phyloP scores from a whole-genome alignment of 1,284 basidiomycete genomes.

The Trichosporon inkin region DNA sequence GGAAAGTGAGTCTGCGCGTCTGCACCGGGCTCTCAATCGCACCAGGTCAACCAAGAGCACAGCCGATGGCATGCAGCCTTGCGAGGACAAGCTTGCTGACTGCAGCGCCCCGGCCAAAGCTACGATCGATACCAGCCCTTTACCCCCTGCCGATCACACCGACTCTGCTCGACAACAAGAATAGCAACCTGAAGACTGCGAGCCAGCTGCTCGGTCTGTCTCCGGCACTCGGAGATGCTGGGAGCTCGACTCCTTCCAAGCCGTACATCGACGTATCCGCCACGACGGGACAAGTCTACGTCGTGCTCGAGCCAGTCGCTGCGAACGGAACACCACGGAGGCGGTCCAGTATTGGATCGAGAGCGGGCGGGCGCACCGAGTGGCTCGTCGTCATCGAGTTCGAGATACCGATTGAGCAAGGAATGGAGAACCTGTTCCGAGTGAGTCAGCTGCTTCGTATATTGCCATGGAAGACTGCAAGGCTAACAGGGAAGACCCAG shows the following conservation, averaged over 20 bases:
- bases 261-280: conserved; percentile 37
- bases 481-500: conserved; percentile 7
- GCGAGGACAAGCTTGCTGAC: neutral
- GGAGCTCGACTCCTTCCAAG: conserved; percentile 7
- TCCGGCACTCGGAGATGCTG: conserved; percentile 15
- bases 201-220: conserved; percentile 29
- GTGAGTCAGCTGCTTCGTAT: conserved; percentile 14
- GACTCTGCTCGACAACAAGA: neutral
- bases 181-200: conserved; percentile 23
- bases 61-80: too few species aligned
- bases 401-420: conserved; percentile 29
- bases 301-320: conserved; percentile 25
- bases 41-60: too few species aligned
- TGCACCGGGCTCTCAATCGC: too few species aligned
- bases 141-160: conserved; percentile 31
- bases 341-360: neutral
- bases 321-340: neutral
- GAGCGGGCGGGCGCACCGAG: conserved; percentile 28
- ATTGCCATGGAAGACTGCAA: neutral
- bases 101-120: conserved; percentile 21
- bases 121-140: conserved; percentile 33
- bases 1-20: conserved; percentile 25
- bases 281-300: conserved; percentile 36
- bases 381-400: conserved; percentile 40
- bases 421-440: conserved; percentile 23